Base-by-base conservation (phyloP, 2,329 filamentous ascomycete genomes). In the Trichoderma polysporum region DNA sequence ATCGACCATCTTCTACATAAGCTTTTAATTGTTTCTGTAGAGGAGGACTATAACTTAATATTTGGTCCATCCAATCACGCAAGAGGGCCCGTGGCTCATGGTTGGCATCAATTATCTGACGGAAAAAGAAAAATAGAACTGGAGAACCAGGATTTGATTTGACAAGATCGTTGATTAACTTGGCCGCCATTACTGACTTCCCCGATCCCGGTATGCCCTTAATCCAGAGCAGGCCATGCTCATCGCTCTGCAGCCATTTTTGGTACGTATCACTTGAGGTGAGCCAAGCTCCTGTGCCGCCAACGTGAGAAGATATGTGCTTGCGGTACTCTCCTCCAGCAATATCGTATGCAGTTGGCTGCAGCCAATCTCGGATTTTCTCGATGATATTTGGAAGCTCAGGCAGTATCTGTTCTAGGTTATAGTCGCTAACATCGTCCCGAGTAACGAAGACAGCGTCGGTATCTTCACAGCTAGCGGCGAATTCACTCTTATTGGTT, bases 91-190 rank as follows among this genome's bases (percentile, higher is more conserved):
- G 47, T 1, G 78, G 74, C 5, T 69, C 62, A 57, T 77, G 75
- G 56, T 80, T 79, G 1, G 74, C 74, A 25, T 76, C 74, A 65
- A 79, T 75, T 61, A 78, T 79, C 66, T 79, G 77, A 5, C 78
- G 74, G 66, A 79, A 80, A 70, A 80, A 80, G 70, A 80, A 80
- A 70, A 73, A 79, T 0, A 80, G 72, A 2, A 79, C 75, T 0
- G 75, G 75, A 8, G 8, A 58, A 3, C 39, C 58, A 3, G 52
- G 60, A 19, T 68, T 60, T 5, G 66, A 37, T n/a, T 54, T 54
- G 47, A 56, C 13, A 62, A 73, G 6, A 7, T 71, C 62, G n/a
- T 72, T 22, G n/a, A 74, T 69, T 17, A 76, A 60, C 2, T 61
- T 72, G 15, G 76, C 76, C 8, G 77, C 74, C 52, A 76, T 70